Conservation (phyloP, 2,329 filamentous ascomycete species). For the Penicillium glabrum region DNA sequence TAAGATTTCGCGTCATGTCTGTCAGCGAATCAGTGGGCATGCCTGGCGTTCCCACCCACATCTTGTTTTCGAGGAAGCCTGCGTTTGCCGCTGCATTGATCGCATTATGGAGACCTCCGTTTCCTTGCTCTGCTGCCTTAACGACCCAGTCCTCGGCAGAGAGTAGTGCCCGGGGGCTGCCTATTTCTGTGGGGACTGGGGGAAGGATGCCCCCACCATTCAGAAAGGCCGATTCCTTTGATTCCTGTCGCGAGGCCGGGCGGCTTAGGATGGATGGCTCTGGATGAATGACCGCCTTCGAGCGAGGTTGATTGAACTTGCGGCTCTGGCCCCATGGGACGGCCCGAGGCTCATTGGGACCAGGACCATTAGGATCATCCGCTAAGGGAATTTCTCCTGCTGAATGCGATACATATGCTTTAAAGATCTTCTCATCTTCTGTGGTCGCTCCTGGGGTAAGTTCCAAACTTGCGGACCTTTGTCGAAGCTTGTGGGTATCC, state of each 20-base stretch:
- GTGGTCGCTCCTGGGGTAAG: conserved; percentile 41
- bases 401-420: conserved; percentile 28
- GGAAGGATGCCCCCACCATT: conserved; percentile 16
- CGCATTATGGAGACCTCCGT: conserved; percentile 86
- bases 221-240: conserved; percentile 21
- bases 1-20: conserved; percentile 73
- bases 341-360: conserved; percentile 66
- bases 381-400: conserved; percentile 28
- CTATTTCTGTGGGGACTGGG: conserved; percentile 44
- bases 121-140: conserved; percentile 82
- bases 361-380: conserved; percentile 31
- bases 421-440: conserved; percentile 42
- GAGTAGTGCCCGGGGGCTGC: conserved; percentile 61
- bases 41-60: conserved; percentile 85
- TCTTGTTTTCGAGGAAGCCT: conserved; percentile 68
- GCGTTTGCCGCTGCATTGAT: conserved; percentile 73
- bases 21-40: conserved; percentile 88
- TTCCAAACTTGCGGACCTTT: conserved; percentile 22
- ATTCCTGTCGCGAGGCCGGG: conserved; percentile 13
- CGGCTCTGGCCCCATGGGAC: conserved; percentile 70
- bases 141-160: conserved; percentile 76
- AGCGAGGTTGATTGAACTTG: conserved; percentile 74
- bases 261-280: conserved; percentile 67
- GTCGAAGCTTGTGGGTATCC: conserved; percentile 18
- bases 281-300: conserved; percentile 58